These are phyloP conservation scores for Mortierella sp. DNA, from an alignment of 371 early-diverging fungal genomes.

Conservation along the genomic window DNA sequence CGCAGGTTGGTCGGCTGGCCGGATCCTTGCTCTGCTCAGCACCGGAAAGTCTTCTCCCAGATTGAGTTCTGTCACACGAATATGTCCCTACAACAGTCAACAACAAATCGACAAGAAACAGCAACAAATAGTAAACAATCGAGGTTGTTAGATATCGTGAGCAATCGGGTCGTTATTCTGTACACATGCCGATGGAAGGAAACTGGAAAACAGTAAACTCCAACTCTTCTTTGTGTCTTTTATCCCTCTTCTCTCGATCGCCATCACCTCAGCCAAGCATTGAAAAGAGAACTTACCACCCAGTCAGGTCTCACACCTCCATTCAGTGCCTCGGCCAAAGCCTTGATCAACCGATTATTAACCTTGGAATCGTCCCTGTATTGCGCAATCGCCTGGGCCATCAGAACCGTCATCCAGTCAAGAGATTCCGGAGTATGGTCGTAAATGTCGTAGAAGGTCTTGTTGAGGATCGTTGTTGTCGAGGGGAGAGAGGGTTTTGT, in stretches of 20 bases:
- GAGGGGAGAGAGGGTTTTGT: conserved; percentile 50
- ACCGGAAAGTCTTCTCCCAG: conserved; percentile 92
- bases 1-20: conserved; percentile 74
- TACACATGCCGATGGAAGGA: neutral
- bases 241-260: neutral
- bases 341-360: conserved; percentile 77
- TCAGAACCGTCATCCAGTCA: conserved; percentile 93
- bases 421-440: conserved; percentile 84
- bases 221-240: neutral
- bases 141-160: conserved; percentile 1
- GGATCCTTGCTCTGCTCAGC: conserved; percentile 78
- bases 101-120: neutral
- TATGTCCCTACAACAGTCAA: conserved; percentile 70
- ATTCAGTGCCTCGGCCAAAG: conserved; percentile 86
- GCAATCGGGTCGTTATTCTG: neutral
- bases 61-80: conserved; percentile 89
- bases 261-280: neutral
- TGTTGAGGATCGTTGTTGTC: conserved; percentile 63
- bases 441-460: conserved; percentile 73
- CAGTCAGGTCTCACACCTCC: conserved; percentile 84
- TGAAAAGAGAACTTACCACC: conserved; percentile 65
- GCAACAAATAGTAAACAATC: neutral
- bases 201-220: neutral
- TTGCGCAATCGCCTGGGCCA: conserved; percentile 88
- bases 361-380: conserved; percentile 88